Conservation (phyloP, 495 filamentous ascomycete genomes). For the Beverwykella pulmonaria region DNA sequence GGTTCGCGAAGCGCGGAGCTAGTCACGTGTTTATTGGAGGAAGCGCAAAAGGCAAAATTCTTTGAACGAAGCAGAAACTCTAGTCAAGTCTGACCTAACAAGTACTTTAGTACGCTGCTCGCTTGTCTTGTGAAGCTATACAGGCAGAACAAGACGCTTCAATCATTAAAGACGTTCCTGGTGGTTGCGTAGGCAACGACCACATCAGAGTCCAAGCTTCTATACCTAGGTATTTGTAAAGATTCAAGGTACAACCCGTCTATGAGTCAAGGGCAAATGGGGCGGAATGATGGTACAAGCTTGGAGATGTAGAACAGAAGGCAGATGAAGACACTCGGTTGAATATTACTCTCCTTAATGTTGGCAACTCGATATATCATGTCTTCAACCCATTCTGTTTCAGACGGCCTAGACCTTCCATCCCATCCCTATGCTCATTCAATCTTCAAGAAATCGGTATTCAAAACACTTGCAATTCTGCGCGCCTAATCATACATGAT, state of each 20-base stretch:
- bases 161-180: neutral
- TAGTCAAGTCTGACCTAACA: too few species aligned
- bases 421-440: neutral
- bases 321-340: too few species aligned
- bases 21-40: neutral
- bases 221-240: neutral
- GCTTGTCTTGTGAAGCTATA: too few species aligned
- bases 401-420: neutral
- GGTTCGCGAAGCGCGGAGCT: neutral
- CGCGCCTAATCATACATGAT: conserved; percentile 19
- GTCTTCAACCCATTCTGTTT: neutral
- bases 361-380: neutral
- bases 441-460: conserved; percentile 5
- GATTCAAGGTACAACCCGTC: neutral
- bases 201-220: neutral
- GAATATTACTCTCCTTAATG: neutral
- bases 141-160: too few species aligned
- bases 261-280: too few species aligned
- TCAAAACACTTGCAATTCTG: conserved; percentile 1
- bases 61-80: neutral
- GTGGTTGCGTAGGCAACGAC: neutral
- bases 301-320: too few species aligned
- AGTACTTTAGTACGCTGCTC: too few species aligned
- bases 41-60: neutral
- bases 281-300: too few species aligned